Percentiles rank a stretch among this genome's conserved stretches.
These are phyloP conservation scores for Fusarium ambrosium DNA, from an alignment of 2,329 filamentous ascomycete species.

Conservation along the genomic window DNA sequence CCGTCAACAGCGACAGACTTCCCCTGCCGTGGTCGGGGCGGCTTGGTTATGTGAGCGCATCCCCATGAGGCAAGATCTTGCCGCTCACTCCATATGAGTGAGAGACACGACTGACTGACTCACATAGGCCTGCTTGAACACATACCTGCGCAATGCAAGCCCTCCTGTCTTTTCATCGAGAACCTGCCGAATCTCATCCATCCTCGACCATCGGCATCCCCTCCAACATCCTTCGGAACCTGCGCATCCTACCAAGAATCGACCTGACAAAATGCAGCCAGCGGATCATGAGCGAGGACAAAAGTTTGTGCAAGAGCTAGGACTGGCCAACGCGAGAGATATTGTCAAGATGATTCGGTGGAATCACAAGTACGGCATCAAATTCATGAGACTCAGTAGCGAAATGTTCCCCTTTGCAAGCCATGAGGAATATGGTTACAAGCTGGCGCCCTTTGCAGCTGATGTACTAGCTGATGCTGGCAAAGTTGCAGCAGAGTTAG, in stretches of 20 bases:
- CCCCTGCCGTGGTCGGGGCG: constrained; percentile 93
- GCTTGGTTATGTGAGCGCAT: constrained; percentile 80
- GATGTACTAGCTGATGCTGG: constrained; percentile 83
- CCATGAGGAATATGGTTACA: constrained; percentile 88
- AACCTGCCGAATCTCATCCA: constrained; percentile 91
- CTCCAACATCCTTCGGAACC: constrained; percentile 81
- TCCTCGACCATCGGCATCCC: constrained; percentile 89
- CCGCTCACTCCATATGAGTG: constrained; percentile 16
- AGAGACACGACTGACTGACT: constrained; percentile 11
- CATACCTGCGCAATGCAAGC: constrained; percentile 85
- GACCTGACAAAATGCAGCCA: constrained; percentile 80
- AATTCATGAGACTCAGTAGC: constrained; percentile 90
- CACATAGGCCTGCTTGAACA: constrained; percentile 85
- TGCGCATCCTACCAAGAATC: constrained; percentile 86
- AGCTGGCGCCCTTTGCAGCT: constrained; percentile 84
- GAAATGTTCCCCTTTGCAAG: constrained; percentile 99
- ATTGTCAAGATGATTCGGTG: constrained; percentile 88
- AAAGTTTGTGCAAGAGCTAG: constrained; percentile 80
- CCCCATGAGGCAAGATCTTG: constrained; percentile 17
- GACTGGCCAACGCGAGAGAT: constrained; percentile 85
- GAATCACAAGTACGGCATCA: constrained; percentile 94
- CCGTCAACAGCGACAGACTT: constrained; percentile 85
- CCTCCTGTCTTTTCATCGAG: constrained; percentile 91
- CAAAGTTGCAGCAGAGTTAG: constrained; percentile 79
- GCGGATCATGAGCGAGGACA: constrained; percentile 76